Conservation (phyloP, 768 basidiomycete species). For the Neoboletus magnificus region DNA sequence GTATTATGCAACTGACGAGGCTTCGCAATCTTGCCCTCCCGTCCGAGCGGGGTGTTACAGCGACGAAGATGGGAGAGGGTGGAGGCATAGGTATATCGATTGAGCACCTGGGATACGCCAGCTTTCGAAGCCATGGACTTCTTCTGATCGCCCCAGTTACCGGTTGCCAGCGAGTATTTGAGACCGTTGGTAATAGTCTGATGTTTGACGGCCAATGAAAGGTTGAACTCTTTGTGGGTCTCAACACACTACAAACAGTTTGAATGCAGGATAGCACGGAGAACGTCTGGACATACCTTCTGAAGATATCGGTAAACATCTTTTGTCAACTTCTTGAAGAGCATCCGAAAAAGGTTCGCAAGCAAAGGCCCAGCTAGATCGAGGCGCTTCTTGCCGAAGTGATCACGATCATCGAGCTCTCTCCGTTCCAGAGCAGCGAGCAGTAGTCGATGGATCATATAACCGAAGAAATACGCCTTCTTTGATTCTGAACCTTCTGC, state of each 20-base stretch:
- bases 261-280: not conserved
- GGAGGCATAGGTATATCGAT: conserved; percentile 97
- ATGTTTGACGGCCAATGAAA: conserved; percentile 89
- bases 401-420: conserved; percentile 98
- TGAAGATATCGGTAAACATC: conserved; percentile 97
- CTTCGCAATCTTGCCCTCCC: conserved; percentile 98
- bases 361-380: conserved; percentile 95
- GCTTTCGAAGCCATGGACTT: conserved; percentile 98
- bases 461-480: conserved; percentile 99
- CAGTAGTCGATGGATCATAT: conserved; percentile 96
- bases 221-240: conserved; percentile 91
- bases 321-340: conserved; percentile 94
- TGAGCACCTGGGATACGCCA: conserved; percentile 97
- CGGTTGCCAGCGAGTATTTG: conserved; percentile 96
- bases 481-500: conserved; percentile 94
- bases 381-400: conserved; percentile 97
- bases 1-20: conserved; percentile 99
- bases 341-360: conserved; percentile 96
- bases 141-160: conserved; percentile 99
- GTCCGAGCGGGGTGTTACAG: conserved; percentile 95
- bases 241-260: conserved; percentile 76
- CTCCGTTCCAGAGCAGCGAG: conserved; percentile 91
- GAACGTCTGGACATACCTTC: conserved; percentile 56
- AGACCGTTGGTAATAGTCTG: conserved; percentile 98
- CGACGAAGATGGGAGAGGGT: conserved; percentile 97